Evolutionary conservation across 2,329 filamentous ascomycete species (phyloP), one percentile per base, ranked within the genome.

Genomic region (Dichotomopilus funicola): DNA sequence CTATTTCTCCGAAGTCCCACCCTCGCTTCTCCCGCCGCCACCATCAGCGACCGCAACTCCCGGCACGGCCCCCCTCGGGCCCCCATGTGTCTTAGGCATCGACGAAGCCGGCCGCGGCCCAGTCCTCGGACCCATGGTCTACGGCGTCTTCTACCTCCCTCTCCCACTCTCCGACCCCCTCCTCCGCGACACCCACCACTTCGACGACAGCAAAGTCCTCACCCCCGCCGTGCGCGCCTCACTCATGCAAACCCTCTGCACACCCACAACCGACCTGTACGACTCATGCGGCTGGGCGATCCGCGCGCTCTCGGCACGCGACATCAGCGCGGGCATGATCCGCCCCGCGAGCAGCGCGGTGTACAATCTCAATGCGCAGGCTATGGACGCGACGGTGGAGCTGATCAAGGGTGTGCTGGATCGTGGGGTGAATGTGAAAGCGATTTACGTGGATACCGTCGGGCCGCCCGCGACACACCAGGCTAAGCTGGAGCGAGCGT

Each of bases 321-420:
- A 92, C 72, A 95, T 96, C 64, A 82, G 79, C 42, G 81, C 89
- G 6, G 81, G 82, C 64, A 95, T 95, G 89, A 76, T 94, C 65
- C 78, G 80, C 8, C 80, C 84, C 2, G 75, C 76, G 7, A 69
- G 75, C 3, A 69, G 75, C 3, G 74, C 73, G 13, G 70, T 76
- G 3, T 95, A 96, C 74, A 99, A 99, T 69, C 82, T 99, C 61
- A 99, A 99, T 69, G 90, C 91, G 4, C 94, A 99, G 72, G 92
- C 92, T 13, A 87, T 94, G 83, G 91, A 96, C 70, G 89, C 92
- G 4, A 97, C 92, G 0, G 83, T 95, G 31, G 81, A 82, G 41
- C 77, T 99, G 51, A 92, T 97, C 65, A 78, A 83, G 54, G 85
- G 84, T 38, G 88, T 96, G 4, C 79, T 94, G 38, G 83, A 82